phyloP scores from a whole-genome alignment of 2,329 filamentous ascomycete species.

The Verruconis gallopava region DNA sequence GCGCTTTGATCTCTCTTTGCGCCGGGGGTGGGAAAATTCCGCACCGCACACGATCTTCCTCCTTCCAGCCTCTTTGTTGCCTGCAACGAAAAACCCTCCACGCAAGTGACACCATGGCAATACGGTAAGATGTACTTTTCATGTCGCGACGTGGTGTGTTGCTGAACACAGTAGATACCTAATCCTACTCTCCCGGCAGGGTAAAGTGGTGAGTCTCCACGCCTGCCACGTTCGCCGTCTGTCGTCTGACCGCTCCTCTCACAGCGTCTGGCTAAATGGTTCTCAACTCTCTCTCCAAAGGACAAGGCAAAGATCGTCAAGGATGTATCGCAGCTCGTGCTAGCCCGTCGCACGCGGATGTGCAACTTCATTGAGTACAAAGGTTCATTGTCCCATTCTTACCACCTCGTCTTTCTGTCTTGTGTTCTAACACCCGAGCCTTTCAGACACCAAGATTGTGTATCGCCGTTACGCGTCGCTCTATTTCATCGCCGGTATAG shows the following conservation, averaged over 20 bases:
- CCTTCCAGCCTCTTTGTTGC: background rate
- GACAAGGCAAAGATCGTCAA: slow-evolving; percentile 99
- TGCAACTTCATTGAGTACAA: slow-evolving; percentile 99
- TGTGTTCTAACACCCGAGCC: slow-evolving; percentile 17
- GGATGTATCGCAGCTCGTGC: slow-evolving; percentile 93
- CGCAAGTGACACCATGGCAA: slow-evolving; percentile 34
- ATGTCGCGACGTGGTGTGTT: background rate
- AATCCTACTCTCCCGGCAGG: slow-evolving; percentile 93
- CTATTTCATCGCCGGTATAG: slow-evolving; percentile 97
- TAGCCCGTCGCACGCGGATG: slow-evolving; percentile 93
- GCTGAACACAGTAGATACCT: slow-evolving; percentile 55
- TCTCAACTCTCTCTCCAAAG: slow-evolving; percentile 90
- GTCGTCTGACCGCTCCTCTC: slow-evolving; percentile 15
- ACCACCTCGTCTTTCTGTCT: background rate
- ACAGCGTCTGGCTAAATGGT: slow-evolving; percentile 98
- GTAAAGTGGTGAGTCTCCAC: slow-evolving; percentile 77
- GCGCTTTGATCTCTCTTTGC: background rate
- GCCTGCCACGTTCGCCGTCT: slow-evolving; percentile 16
- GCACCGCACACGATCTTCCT: background rate
- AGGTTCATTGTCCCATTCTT: slow-evolving; percentile 42
- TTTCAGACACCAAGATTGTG: slow-evolving; percentile 86
- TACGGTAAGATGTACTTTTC: slow-evolving; percentile 33
- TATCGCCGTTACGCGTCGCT: slow-evolving; percentile 97
- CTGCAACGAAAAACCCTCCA: background rate
- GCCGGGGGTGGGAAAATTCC: slow-evolving; percentile 11